A percentile compares a stretch with the other conserved stretches of the same genome.
Evolutionary conservation across 441 rosid species (phyloP).

Genomic region (Metrosideros polymorpha): DNA sequence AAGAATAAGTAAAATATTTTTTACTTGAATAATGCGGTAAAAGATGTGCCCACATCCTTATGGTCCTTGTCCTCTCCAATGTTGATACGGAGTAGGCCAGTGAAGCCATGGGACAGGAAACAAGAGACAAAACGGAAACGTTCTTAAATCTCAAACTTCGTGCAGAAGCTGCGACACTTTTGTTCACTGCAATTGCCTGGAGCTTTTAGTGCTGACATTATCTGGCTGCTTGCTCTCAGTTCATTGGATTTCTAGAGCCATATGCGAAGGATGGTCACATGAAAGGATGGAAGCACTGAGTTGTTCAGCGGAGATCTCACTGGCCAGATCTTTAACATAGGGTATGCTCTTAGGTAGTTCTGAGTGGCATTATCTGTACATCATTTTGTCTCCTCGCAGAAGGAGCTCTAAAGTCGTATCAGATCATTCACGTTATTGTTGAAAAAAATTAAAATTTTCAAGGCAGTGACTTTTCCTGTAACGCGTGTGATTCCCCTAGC

Average conservation of each 20-base stretch:
- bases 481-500: neutral
- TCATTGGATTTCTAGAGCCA: conserved; percentile 82
- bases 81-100: neutral
- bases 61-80: neutral
- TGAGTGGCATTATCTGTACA: neutral
- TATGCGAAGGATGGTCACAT: conserved; percentile 57
- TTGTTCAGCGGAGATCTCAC: neutral
- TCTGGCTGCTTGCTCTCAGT: conserved; percentile 32
- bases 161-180: neutral
- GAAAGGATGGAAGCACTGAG: conserved; percentile 65
- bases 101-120: neutral
- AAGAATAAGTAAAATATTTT: neutral
- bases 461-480: neutral
- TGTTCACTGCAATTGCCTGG: neutral
- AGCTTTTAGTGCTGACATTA: neutral
- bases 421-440: neutral
- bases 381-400: neutral
- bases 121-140: neutral
- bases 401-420: neutral
- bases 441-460: neutral
- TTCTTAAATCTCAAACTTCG: neutral
- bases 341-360: neutral
- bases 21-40: neutral
- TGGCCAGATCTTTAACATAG: neutral
- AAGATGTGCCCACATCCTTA: neutral